Base-by-base conservation (phyloP, 2,329 filamentous ascomycete genomes). In the Fusarium mundagurra region DNA sequence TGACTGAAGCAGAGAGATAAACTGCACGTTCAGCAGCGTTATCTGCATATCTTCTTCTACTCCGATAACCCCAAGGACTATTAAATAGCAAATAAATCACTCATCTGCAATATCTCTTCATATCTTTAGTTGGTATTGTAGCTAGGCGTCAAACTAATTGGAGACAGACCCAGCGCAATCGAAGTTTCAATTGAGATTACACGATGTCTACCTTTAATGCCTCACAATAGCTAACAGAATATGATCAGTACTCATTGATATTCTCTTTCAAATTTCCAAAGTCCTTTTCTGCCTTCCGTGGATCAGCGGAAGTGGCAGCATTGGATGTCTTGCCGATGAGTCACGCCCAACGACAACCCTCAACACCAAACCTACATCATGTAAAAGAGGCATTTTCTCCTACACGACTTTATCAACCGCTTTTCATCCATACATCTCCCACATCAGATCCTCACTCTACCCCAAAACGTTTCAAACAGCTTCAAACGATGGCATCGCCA, bases 41-140 rank as follows among this genome's bases (percentile, higher is more conserved):
- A 6, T 13, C 31, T 18, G 8, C 2, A 18, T 18, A 29, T 18
- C 16, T 8, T 10, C 9, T 29, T 13, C 39, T n/a, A 8, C 20
- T n/a, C 2, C 4, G 7, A 17, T 10, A n/a, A 29, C 4, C 3
- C 9, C 7, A 18, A 6, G 0, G 3, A 16, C 27, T 3, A 2
- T 6, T 0, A 3, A 13, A 41, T 7, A 12, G 11, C 0, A 2
- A 1, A 3, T 18, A 11, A 1, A 6, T 8, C 14, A 4, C 7
- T 9, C 0, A 18, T 9, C 3, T 17, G 4, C 16, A 1, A 4
- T n/a, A 3, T 27, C 2, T 29, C 31, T 9, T 34, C 20, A 8
- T 17, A 7, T 18, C 5, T 20, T 18, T 4, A 1, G 14, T 27
- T 5, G n/a, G 8, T 48, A 8, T 29, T 29, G 3, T 59, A 11